Evolutionary conservation across 768 basidiomycete genomes (phyloP), one percentile per base, ranked within the genome.

Genomic region (Boletellus ananiceps): DNA sequence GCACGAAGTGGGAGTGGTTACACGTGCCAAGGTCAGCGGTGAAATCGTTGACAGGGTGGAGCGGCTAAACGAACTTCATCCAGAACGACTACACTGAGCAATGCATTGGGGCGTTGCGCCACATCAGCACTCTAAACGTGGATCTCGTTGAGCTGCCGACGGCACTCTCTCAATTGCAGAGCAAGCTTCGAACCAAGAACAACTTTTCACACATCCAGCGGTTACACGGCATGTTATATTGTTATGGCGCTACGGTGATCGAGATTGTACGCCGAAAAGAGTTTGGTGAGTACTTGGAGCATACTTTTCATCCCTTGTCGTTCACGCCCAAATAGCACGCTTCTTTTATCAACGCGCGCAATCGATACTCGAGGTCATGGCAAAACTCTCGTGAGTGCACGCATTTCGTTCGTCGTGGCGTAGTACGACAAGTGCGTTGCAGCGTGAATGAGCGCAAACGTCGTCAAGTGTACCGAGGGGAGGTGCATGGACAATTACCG

Each of bases 251-350:
- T 1, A 92, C 93, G 0, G 78, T 96, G 8, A 78, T 93, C 15
- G 95, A 98, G 68, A 83, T 97, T 27, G 88, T 94, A 2, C 76
- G 95, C 50, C 75, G 95, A 47, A 90, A 90, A 58, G 91, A 95
- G 63, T 96, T 95, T 66, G 76, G 91, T 86, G 52, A 66, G 83
- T 66, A 47, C 29, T 7, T 47, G 44, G 23, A 25, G 35, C 15
- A 13, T n/a, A 19, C 32, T 27, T 7, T 38, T 32, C 11, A 46
- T 4, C 5, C 7, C 23, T 19, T 15, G 5, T 45, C 37, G 11
- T 54, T 63, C 42, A 65, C 14, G 3, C 0, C 16, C 39, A 8
- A 29, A 33, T 50, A 91, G 89, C 81, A 40, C 77, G 79, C 25
- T 88, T 93, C 64, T 90, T 97, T 65, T 81, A 84, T 51, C 83